phyloP scores from a whole-genome alignment of 176 grass and related monocot species.

The Oryza punctata region DNA sequence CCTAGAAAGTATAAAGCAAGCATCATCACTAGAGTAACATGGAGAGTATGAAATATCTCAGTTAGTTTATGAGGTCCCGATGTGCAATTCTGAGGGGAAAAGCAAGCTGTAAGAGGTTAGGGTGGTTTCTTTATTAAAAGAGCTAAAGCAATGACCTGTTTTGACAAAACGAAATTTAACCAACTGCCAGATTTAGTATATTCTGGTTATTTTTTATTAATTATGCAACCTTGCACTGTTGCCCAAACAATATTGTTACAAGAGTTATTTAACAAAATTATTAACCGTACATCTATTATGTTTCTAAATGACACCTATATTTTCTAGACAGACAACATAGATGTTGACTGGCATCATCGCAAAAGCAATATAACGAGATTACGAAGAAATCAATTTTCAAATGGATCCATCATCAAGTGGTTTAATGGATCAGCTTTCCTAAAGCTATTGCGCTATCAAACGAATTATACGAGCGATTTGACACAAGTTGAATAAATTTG shows the following conservation, averaged over 20 bases:
- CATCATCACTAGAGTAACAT: conserved; percentile 21
- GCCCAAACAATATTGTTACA: conserved; percentile 5
- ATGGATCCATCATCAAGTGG: conserved; percentile 28
- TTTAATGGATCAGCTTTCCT: conserved; percentile 17
- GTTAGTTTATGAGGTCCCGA: background rate
- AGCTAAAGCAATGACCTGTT: background rate
- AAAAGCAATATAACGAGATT: conserved; percentile 25
- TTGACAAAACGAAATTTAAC: conserved; percentile 10
- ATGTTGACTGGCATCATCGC: conserved; percentile 33
- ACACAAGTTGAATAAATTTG: conserved; percentile 31
- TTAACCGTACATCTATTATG: conserved; percentile 17
- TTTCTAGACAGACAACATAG: conserved; percentile 41
- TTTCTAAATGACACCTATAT: conserved; percentile 1
- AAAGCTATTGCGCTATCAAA: background rate
- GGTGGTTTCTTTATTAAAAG: background rate
- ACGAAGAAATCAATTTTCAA: conserved; percentile 13
- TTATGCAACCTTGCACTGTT: background rate
- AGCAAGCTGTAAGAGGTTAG: background rate
- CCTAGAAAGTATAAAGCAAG: conserved; percentile 47
- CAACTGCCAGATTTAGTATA: conserved; percentile 12
- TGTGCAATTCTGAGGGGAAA: background rate
- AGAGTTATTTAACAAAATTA: background rate
- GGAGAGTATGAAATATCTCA: conserved; percentile 28
- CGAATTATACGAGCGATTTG: background rate
- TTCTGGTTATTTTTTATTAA: background rate